Conservation (phyloP, 768 basidiomycete genomes). For the Auriscalpium vulgare region DNA sequence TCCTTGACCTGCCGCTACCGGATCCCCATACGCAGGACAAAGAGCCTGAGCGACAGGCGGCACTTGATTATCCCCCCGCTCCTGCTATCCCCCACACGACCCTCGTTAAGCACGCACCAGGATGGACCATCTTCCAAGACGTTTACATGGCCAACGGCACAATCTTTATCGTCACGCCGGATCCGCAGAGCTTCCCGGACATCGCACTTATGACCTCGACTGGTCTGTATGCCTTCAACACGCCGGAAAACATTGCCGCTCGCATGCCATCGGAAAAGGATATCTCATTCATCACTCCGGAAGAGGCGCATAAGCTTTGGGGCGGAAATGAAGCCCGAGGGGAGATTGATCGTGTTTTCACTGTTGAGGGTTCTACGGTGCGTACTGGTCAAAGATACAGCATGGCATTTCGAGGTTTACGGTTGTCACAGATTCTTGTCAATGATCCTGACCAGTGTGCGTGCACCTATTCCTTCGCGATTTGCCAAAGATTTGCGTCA, state of each 20-base stretch:
- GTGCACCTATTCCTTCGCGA: constrained; percentile 5
- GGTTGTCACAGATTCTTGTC: constrained; percentile 24
- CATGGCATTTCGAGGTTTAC: too few species aligned
- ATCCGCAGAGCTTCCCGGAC: constrained; percentile 37
- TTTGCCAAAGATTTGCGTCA: too few species aligned
- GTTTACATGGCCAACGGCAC: constrained; percentile 84
- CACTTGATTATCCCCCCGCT: neutral
- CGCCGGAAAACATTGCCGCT: constrained; percentile 53
- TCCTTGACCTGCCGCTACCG: neutral
- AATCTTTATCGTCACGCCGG: constrained; percentile 55
- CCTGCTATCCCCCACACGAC: constrained; percentile 40
- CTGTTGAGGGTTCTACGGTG: constrained; percentile 69
- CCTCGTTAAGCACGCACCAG: constrained; percentile 59
- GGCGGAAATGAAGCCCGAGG: constrained; percentile 28
- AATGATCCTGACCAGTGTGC: constrained; percentile 62
- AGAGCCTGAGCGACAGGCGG: neutral
- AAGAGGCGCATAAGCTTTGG: constrained; percentile 58
- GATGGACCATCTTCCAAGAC: constrained; percentile 81
- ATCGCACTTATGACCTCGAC: constrained; percentile 58
- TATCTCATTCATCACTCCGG: constrained; percentile 53
- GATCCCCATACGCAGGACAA: neutral
- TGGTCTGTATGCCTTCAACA: constrained; percentile 47
- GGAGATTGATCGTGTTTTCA: constrained; percentile 44
- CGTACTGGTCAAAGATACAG: constrained; percentile 15
- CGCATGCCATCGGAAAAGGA: constrained; percentile 60